Percentiles rank a stretch among this genome's conserved stretches.
phyloP scores from a whole-genome alignment of 495 filamentous ascomycete species.

The Hypomontagnella monticulosa region DNA sequence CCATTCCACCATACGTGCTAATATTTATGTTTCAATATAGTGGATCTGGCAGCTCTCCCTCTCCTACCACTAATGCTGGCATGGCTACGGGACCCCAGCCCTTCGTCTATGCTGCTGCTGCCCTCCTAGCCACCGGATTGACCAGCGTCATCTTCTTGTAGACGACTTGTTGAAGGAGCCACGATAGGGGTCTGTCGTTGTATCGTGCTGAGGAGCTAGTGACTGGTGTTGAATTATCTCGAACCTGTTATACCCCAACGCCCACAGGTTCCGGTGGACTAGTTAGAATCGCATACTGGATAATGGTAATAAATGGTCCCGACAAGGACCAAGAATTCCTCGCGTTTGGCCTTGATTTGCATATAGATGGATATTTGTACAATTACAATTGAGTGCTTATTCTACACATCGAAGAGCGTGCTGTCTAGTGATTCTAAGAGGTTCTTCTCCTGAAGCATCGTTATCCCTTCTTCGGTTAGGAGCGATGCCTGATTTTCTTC shows the following conservation, averaged over 20 bases:
- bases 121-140: slow-evolving; percentile 39
- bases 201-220: slow-evolving; percentile 3
- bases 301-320: slow-evolving; percentile 14
- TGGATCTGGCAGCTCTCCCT: slow-evolving; percentile 14
- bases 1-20: slow-evolving; percentile 3
- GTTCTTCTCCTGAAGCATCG: slow-evolving; percentile 30
- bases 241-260: slow-evolving; percentile 36
- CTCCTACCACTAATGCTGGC: slow-evolving; percentile 30
- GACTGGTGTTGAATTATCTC: slow-evolving; percentile 14
- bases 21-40: slow-evolving; percentile 3
- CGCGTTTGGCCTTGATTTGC: slow-evolving; percentile 23
- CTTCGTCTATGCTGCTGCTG: slow-evolving; percentile 38
- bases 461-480: slow-evolving; percentile 43
- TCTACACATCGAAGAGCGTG: slow-evolving; percentile 18
- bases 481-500: slow-evolving; percentile 70
- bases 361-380: slow-evolving; percentile 36
- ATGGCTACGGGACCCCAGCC: slow-evolving; percentile 28
- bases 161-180: slow-evolving; percentile 5
- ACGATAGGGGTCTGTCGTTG: slow-evolving; percentile 1
- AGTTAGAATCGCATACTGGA: slow-evolving; percentile 15
- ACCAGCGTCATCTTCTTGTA: slow-evolving; percentile 40
- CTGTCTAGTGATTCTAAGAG: slow-evolving; percentile 19
- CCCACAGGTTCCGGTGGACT: slow-evolving; percentile 12
- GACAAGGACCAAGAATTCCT: slow-evolving; percentile 5
- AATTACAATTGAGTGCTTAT: slow-evolving; percentile 36